These are phyloP conservation scores for Backusella psychrophila DNA, from an alignment of 192 early-diverging fungal species.

Conservation along the genomic window DNA sequence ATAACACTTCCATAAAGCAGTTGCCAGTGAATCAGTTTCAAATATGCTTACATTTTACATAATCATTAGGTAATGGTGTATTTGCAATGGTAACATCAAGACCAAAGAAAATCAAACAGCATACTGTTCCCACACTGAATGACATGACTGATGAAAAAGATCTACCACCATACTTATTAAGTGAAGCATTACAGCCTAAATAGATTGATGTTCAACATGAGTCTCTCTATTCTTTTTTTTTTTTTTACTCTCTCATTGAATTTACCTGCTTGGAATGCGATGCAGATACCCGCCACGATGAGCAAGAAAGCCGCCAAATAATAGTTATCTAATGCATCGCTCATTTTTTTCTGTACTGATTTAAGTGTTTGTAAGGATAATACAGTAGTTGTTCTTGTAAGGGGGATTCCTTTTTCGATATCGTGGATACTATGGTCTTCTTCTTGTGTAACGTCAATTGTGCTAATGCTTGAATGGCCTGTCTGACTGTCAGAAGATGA, in stretches of 20 bases:
- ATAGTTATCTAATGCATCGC: neutral
- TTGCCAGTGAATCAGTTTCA: neutral
- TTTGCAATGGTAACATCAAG: constrained; percentile 14
- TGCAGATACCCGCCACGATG: constrained; percentile 18
- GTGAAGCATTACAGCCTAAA: constrained; percentile 25
- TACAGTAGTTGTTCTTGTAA: neutral
- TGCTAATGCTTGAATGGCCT: neutral
- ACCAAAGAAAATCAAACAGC: constrained; percentile 25
- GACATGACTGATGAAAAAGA: constrained; percentile 29
- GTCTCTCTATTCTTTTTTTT: too few species aligned
- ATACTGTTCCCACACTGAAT: constrained; percentile 2
- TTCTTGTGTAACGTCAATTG: neutral
- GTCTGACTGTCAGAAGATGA: neutral
- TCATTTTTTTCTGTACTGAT: neutral
- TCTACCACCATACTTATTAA: constrained; percentile 25
- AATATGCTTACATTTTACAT: constrained; percentile 12
- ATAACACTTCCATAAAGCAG: neutral
- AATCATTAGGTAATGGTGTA: constrained; percentile 16
- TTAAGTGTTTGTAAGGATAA: constrained; percentile 8
- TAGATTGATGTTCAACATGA: neutral
- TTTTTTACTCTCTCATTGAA: neutral
- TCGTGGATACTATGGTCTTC: neutral
- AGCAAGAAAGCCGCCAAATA: constrained; percentile 8
- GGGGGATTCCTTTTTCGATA: neutral
- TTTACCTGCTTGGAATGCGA: constrained; percentile 31